Base-by-base conservation (phyloP, 2,329 filamentous ascomycete genomes). In the Aspergillus pseudoterreus region DNA sequence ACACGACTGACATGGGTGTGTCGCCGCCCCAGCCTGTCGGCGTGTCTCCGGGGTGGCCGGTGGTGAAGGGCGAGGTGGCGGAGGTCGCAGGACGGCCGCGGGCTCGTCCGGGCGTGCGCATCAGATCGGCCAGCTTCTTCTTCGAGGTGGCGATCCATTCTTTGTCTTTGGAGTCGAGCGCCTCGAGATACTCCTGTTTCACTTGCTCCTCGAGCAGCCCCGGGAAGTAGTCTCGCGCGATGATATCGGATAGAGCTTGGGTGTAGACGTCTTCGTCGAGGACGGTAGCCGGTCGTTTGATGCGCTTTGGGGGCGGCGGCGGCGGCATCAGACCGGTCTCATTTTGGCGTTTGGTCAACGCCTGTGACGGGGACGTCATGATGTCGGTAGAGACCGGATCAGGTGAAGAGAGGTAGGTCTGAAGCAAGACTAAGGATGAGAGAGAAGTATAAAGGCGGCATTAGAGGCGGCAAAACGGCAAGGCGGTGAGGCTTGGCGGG, bases 181-280 rank as follows among this genome's bases (percentile, higher is more conserved):
- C 94, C 64, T 95, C 87, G 27, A 99, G 78, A 61, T 96, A 97
- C 63, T 99, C 94, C 67, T 91, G 86, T 69, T 96, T 91, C 0
- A 86, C 87, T 62, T 95, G 85, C 12, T 85, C 86, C 68, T 97
- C 91, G 4, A 92, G 76, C 0, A 99, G 79, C 0, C 92, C 94
- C 0, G 94, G 94, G 64, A 97, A 99, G 77, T 95, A 99, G 77
- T 99, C 94, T 58, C 94, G 85, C 9, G 90, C 90, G 57, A 99
- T 96, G 66, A 99, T 97, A 61, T 94, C 87, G 0, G 92, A 96
- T 24, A 99, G 79, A 1, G 89, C 88, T 52, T 91, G 85, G 2
- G 90, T 94, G 71, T 99, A 99, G 48, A 87, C 85, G 61, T 99
- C 92, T 78, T 99, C 94, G 69, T 96, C 90, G 24, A 99, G 82